These are phyloP conservation scores for Penicillium parvum DNA, from an alignment of 495 filamentous ascomycete genomes.

Conservation along the genomic window DNA sequence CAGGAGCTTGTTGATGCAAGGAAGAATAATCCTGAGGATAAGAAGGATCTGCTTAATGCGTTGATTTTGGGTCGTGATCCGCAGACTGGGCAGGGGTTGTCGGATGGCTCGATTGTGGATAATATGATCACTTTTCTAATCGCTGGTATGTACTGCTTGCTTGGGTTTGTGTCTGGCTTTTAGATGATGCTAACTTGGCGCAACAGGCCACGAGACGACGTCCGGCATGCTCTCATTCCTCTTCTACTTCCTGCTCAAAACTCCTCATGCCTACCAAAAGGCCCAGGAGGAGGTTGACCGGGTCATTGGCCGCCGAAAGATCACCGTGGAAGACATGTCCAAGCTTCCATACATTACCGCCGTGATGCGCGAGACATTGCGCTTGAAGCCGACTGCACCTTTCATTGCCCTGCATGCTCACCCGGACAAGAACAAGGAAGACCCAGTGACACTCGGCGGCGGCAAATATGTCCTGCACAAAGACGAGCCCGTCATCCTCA, in stretches of 20 bases:
- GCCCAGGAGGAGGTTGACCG: conserved; percentile 64
- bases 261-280: conserved; percentile 53
- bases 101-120: conserved; percentile 56
- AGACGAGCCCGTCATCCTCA: conserved; percentile 50
- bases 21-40: conserved; percentile 49
- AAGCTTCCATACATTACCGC: conserved; percentile 64
- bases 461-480: conserved; percentile 61
- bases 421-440: conserved; percentile 46
- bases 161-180: not conserved
- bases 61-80: conserved; percentile 65
- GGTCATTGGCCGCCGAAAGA: conserved; percentile 59
- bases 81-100: conserved; percentile 61
- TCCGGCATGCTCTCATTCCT: conserved; percentile 52
- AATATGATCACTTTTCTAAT: conserved; percentile 73
- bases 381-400: conserved; percentile 58
- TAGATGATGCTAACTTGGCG: conserved; percentile 7
- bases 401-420: conserved; percentile 39
- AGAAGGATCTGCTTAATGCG: conserved; percentile 66
- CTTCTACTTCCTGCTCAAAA: conserved; percentile 59
- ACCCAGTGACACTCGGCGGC: conserved; percentile 45
- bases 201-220: conserved; percentile 70
- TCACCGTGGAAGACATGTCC: conserved; percentile 62
- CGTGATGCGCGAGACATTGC: conserved; percentile 65
- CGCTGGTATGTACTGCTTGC: conserved; percentile 30
- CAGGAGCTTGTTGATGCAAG: conserved; percentile 57